Base-by-base conservation (phyloP, 768 basidiomycete genomes). In the Lactifluus pinguis region DNA sequence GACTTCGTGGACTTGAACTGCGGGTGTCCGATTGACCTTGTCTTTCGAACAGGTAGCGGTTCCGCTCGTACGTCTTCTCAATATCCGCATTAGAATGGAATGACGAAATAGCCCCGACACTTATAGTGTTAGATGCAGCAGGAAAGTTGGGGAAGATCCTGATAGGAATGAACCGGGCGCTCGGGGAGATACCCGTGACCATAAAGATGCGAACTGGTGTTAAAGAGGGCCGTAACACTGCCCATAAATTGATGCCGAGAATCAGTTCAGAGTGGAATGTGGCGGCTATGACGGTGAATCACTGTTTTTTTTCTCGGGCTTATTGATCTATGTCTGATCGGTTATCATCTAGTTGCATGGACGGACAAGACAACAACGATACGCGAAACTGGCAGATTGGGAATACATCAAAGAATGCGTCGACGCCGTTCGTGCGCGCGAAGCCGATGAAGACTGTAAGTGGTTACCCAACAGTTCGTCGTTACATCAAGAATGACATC, bases 1-100 rank as follows among this genome's bases (percentile, higher is more conserved):
- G 92, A 98, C 68, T 98, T 97, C 67, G 90, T 95, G 1, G 95
- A 99, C 69, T 74, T 98, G 65, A 99, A 99, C 69, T 91, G 92
- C 72, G 95, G 95, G 7, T 98, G 97, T 72, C 97, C 97, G 4
- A 98, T 98, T 66, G 97, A 99, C 72, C 76, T 98, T 47, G 91
- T 99, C 1, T 97, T 95, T 75, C 89, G 88, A 68, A 81, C 82
- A 14, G 94, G 94, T 3, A 93, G 92, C 57, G 94, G 94, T 0
- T 89, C 88, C 59, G 94, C 94, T 30, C 72, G 93, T 94, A 67
- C 53, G 88, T 85, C 8, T 49, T 49, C 34, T 48, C 48, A 11
- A 4, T 21, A 11, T 10, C n/a, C 39, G 45, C 15, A 9, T 61
- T 48, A 4, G 25, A 25, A 32, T n/a, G 36, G 29, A 4, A 32